Conservation (phyloP, 768 basidiomycete genomes). For the Megacollybia marginata region DNA sequence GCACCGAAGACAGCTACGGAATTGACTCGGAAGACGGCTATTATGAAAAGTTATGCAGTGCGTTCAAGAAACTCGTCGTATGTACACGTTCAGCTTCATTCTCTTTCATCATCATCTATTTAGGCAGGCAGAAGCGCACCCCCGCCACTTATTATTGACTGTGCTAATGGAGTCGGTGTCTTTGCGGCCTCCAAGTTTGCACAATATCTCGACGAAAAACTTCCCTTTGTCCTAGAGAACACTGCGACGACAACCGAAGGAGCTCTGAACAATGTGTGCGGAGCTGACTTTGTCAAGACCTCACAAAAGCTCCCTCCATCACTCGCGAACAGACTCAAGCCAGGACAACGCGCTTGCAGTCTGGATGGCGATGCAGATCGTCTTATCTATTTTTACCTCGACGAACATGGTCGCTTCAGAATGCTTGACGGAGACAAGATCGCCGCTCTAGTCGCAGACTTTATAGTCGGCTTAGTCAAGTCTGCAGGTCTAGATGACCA, state of each 20-base stretch:
- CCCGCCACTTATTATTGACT: constrained; percentile 76
- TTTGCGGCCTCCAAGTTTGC: constrained; percentile 57
- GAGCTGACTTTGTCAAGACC: constrained; percentile 97
- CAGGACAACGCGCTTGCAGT: constrained; percentile 83
- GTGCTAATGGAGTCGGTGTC: constrained; percentile 97
- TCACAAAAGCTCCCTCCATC: constrained; percentile 80
- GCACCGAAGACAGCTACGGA: constrained; percentile 71
- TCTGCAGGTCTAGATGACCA: constrained; percentile 71
- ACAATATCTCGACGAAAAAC: constrained; percentile 47
- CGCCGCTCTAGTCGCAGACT: constrained; percentile 85
- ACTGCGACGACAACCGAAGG: constrained; percentile 56
- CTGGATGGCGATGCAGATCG: constrained; percentile 98
- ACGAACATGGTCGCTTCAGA: constrained; percentile 69
- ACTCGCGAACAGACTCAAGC: constrained; percentile 49
- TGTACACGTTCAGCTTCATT: constrained; percentile 20
- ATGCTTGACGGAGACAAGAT: constrained; percentile 99
- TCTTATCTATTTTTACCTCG: constrained; percentile 90
- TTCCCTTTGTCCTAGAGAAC: constrained; percentile 67
- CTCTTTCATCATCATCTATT: constrained; percentile 2
- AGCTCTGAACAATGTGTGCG: constrained; percentile 79
- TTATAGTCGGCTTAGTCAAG: constrained; percentile 85
- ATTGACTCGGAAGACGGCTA: constrained; percentile 80
- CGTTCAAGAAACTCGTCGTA: constrained; percentile 86
- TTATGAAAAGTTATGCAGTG: constrained; percentile 67
- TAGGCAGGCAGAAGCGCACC: constrained; percentile 54